These are phyloP conservation scores for Centaurea solstitialis DNA, from an alignment of 129 eudicot species.

Conservation along the genomic window DNA sequence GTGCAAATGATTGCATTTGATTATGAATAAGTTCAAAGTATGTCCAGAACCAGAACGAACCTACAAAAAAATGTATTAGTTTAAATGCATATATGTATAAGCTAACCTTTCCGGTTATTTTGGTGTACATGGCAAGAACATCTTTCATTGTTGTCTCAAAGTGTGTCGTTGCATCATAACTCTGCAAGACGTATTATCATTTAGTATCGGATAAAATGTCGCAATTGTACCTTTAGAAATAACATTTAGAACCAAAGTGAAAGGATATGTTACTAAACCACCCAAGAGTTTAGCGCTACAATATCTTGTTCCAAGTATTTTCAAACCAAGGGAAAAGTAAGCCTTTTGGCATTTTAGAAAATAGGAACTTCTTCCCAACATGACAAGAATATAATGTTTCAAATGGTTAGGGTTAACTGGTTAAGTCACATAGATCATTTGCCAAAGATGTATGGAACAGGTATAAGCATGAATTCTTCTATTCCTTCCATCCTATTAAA, in stretches of 20 bases:
- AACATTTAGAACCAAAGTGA: neutral
- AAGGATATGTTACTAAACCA: conserved; percentile 3
- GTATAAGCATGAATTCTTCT: neutral
- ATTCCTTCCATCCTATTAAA: neutral
- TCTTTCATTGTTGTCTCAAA: conserved; percentile 84
- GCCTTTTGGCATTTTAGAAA: neutral
- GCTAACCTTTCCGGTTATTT: conserved; percentile 85
- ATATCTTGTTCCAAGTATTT: no score
- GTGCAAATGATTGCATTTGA: conserved; percentile 5
- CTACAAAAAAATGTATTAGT: neutral
- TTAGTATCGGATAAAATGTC: neutral
- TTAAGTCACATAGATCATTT: no score
- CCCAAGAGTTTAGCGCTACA: neutral
- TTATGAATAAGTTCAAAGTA: neutral
- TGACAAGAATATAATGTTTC: neutral
- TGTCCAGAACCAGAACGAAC: neutral
- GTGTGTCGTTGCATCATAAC: conserved; percentile 88
- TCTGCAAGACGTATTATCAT: conserved; percentile 43
- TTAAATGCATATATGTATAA: neutral
- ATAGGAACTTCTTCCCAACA: neutral
- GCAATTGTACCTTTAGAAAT: neutral
- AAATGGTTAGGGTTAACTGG: no score
- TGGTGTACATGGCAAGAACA: conserved; percentile 76
- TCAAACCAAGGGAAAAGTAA: no score
- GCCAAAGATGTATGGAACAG: no score